Evolutionary conservation across 2,329 filamentous ascomycete genomes (phyloP).

Genomic region (Acarospora socialis): DNA sequence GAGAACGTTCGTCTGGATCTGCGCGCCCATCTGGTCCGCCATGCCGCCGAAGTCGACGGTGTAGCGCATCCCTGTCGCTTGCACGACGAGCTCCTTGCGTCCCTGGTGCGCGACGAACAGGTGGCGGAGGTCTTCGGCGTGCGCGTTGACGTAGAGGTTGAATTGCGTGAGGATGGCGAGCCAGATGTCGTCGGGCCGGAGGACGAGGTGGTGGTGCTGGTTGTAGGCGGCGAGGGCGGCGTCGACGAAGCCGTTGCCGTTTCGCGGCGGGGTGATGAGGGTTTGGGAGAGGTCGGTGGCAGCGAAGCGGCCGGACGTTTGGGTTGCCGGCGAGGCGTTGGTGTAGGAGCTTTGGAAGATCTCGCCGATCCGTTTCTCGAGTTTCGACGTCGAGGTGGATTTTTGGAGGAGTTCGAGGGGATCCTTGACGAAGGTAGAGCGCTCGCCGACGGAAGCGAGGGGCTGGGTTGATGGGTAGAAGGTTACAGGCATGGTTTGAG

Average conservation of each 20-base stretch:
- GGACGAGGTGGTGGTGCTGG: slow-evolving; percentile 28
- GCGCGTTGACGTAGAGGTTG: slow-evolving; percentile 30
- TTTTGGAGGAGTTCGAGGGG: no score
- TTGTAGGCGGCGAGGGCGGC: slow-evolving; percentile 20
- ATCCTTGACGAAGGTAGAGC: no score
- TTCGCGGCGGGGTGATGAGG: no score
- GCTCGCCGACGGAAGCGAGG: no score
- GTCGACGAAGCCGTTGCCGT: slow-evolving; percentile 30
- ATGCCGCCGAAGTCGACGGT: slow-evolving; percentile 20
- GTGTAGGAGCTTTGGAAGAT: no score
- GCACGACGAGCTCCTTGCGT: slow-evolving; percentile 27
- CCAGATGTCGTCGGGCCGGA: slow-evolving; percentile 41
- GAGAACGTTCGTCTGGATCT: slow-evolving; percentile 29
- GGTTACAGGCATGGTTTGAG: no score
- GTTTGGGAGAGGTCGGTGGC: no score
- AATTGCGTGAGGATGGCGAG: slow-evolving; percentile 36
- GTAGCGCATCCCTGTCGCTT: slow-evolving; percentile 10
- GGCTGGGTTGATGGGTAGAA: no score
- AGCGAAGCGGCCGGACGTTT: no score
- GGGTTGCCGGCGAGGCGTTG: no score
- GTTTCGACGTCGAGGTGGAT: no score
- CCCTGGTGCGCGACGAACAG: slow-evolving; percentile 31
- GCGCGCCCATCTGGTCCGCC: slow-evolving; percentile 23
- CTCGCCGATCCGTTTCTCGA: no score
- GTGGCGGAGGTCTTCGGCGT: slow-evolving; percentile 29